Evolutionary conservation across 495 filamentous ascomycete species (phyloP).

Genomic region (Stereocaulon alpinum): DNA sequence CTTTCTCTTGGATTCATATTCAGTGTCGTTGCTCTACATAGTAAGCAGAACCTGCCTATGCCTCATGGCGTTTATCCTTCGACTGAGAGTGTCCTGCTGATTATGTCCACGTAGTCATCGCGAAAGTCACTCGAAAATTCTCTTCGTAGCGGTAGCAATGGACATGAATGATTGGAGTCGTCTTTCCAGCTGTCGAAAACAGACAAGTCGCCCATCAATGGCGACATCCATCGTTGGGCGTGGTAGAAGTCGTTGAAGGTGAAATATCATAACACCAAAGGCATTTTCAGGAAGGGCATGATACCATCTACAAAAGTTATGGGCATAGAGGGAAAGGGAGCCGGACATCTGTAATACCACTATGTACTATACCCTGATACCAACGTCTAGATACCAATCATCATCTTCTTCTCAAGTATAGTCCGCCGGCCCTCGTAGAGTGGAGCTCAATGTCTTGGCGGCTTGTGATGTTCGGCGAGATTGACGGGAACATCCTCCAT

Average conservation of each 20-base stretch:
- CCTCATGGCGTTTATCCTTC: not conserved
- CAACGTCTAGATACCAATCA: not conserved
- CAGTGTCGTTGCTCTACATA: conserved; percentile 92
- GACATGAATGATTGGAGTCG: not conserved
- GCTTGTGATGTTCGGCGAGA: not conserved
- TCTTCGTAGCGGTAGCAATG: conserved; percentile 34
- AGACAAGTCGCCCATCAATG: too few relatives aligned
- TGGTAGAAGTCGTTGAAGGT: not conserved
- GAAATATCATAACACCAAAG: not conserved
- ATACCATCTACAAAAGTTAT: not conserved
- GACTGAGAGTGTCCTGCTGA: not conserved
- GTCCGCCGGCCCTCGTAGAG: not conserved
- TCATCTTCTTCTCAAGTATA: not conserved
- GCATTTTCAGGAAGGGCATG: not conserved
- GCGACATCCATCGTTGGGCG: too few relatives aligned
- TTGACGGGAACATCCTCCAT: too few relatives aligned
- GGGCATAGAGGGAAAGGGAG: not conserved
- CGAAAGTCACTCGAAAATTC: conserved; percentile 90
- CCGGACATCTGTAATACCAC: conserved; percentile 1
- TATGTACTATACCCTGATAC: not conserved
- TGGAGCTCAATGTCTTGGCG: not conserved
- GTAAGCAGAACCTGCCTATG: conserved; percentile 43
- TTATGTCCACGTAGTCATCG: conserved; percentile 57
- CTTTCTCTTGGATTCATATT: conserved; percentile 96
- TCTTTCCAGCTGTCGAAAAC: too few relatives aligned